Conservation (phyloP, 164 flowering plant genomes). For the Brasenia schreberi region DNA sequence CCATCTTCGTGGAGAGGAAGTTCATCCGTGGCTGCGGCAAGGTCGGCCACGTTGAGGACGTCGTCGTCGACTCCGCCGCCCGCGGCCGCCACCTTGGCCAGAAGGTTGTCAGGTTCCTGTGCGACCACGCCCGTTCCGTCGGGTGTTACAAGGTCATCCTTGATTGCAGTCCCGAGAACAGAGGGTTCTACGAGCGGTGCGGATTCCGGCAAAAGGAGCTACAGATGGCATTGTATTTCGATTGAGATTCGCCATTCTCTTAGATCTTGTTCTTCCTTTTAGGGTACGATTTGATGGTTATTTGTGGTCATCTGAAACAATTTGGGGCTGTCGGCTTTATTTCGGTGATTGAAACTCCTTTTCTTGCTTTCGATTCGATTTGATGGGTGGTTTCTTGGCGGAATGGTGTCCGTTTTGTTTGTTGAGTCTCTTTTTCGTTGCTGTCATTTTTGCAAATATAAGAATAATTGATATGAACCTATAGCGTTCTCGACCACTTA, state of each 20-base stretch:
- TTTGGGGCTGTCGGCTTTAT: too few relatives aligned
- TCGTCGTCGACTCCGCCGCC: constrained; percentile 60
- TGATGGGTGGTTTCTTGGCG: too few relatives aligned
- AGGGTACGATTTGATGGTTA: too few relatives aligned
- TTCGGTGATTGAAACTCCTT: too few relatives aligned
- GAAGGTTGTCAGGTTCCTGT: constrained; percentile 40
- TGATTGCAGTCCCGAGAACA: constrained; percentile 54
- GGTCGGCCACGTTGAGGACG: constrained; percentile 88
- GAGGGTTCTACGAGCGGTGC: constrained; percentile 69
- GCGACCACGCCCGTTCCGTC: constrained; percentile 36
- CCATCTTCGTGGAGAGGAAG: constrained; percentile 71
- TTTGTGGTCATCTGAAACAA: too few relatives aligned
- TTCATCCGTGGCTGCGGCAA: constrained; percentile 71
- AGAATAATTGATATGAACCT: too few relatives aligned
- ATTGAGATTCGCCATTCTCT: constrained; percentile 6
- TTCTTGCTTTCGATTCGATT: too few relatives aligned
- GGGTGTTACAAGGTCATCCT: constrained; percentile 91
- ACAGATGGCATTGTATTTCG: constrained; percentile 68
- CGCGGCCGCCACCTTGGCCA: constrained; percentile 68
- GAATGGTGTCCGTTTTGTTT: too few relatives aligned
- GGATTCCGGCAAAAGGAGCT: constrained; percentile 58
- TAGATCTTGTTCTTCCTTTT: neutral
- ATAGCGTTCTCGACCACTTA: too few relatives aligned
- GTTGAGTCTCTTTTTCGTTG: too few relatives aligned
- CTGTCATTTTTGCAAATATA: too few relatives aligned